Evolutionary conservation across 2,329 filamentous ascomycete genomes (phyloP).

Genomic region (Alternaria triticimaculans): DNA sequence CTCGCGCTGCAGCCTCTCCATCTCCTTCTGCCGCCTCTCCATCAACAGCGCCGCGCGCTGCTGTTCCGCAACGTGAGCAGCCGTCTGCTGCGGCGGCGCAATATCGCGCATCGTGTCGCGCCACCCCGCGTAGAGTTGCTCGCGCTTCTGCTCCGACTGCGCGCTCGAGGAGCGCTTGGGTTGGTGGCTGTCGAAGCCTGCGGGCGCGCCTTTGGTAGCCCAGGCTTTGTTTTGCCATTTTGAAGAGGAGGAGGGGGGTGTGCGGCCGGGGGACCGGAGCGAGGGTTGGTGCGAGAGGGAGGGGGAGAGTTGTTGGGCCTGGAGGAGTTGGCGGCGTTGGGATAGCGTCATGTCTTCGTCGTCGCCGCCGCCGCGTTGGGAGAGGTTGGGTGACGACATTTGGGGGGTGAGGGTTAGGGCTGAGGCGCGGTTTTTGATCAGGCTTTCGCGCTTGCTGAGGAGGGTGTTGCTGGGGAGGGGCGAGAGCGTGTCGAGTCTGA

Average conservation of each 20-base stretch:
- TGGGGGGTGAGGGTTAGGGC: constrained; percentile 48
- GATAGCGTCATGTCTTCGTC: constrained; percentile 75
- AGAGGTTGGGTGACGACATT: constrained; percentile 35
- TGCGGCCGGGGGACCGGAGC: constrained; percentile 15
- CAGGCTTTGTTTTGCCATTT: constrained; percentile 41
- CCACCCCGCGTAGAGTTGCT: constrained; percentile 46
- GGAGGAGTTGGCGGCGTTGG: constrained; percentile 59
- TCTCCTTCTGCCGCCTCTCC: constrained; percentile 68
- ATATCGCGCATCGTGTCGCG: constrained; percentile 41
- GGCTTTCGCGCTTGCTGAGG: constrained; percentile 61
- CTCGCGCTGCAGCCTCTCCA: constrained; percentile 65
- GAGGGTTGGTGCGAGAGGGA: constrained; percentile 19
- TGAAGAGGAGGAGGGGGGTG: constrained; percentile 36
- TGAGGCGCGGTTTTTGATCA: constrained; percentile 53
- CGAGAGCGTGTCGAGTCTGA: constrained; percentile 23
- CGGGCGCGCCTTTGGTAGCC: constrained; percentile 27
- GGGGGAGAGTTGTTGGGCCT: constrained; percentile 36
- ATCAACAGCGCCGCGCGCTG: constrained; percentile 59
- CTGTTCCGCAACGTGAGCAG: constrained; percentile 40
- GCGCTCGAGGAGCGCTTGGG: constrained; percentile 37
- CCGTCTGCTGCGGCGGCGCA: constrained; percentile 22
- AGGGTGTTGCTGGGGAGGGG: constrained; percentile 54
- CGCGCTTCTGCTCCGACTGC: constrained; percentile 40
- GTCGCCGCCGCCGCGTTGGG: constrained; percentile 37
- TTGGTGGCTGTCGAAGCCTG: constrained; percentile 49